phyloP scores from a whole-genome alignment of 129 eudicot species.

The Escallonia herrerae region DNA sequence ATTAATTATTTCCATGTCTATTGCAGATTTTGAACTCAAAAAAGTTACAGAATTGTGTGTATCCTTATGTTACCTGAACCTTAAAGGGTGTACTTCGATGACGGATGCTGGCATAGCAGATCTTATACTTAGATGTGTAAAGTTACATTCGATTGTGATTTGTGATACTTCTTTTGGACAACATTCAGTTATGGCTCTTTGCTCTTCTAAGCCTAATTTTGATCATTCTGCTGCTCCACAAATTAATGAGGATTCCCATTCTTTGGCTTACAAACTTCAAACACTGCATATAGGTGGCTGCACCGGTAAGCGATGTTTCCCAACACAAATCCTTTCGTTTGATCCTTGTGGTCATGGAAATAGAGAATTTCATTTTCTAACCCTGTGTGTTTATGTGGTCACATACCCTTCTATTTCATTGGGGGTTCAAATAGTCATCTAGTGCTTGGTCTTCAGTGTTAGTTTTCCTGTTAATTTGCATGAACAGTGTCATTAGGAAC shows the following conservation, averaged over 20 bases:
- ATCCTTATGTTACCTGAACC: constrained; percentile 53
- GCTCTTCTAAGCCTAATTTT: constrained; percentile 28
- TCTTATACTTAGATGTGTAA: constrained; percentile 46
- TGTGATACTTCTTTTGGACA: constrained; percentile 76
- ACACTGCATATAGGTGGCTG: constrained; percentile 80
- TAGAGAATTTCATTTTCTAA: neutral
- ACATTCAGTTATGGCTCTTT: constrained; percentile 51
- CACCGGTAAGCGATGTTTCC: constrained; percentile 37
- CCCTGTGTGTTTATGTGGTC: neutral
- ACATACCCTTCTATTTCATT: neutral
- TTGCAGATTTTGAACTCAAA: constrained; percentile 63
- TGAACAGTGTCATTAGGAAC: too few species aligned
- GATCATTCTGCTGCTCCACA: constrained; percentile 8
- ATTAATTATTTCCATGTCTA: constrained; percentile 12
- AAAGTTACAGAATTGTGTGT: constrained; percentile 45
- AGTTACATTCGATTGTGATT: constrained; percentile 61
- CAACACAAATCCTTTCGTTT: neutral
- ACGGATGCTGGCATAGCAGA: constrained; percentile 71
- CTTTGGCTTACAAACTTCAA: constrained; percentile 38
- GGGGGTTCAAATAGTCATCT: too few species aligned
- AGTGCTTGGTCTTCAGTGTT: too few species aligned
- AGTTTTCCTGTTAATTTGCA: too few species aligned
- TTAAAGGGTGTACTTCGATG: constrained; percentile 58
- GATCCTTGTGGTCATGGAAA: neutral
- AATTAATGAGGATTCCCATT: constrained; percentile 14